Evolutionary conservation across 768 basidiomycete species (phyloP).

Genomic region (Phlebiopsis gigantea): DNA sequence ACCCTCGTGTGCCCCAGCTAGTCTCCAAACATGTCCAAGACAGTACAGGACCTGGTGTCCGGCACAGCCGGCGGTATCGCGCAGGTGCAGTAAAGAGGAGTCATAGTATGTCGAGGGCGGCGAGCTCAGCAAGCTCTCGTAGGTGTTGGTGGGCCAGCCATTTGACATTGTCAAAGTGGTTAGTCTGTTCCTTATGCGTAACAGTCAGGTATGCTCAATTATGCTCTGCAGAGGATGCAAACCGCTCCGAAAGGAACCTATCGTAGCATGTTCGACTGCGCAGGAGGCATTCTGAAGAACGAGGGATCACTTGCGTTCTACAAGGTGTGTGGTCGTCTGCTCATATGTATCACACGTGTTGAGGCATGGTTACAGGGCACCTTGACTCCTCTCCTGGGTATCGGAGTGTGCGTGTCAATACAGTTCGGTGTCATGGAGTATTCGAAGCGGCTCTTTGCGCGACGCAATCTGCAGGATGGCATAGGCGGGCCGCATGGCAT

Average conservation of each 20-base stretch:
- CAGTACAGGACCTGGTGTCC: conserved; percentile 81
- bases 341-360: neutral
- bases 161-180: conserved; percentile 98
- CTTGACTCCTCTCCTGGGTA: conserved; percentile 82
- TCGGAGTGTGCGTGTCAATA: conserved; percentile 93
- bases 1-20: conserved; percentile 6
- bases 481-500: conserved; percentile 62
- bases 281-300: conserved; percentile 82
- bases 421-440: conserved; percentile 91
- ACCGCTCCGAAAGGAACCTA: conserved; percentile 89
- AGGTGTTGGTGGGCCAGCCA: conserved; percentile 90
- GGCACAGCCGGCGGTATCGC: conserved; percentile 90
- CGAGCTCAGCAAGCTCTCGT: conserved; percentile 5
- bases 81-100: conserved; percentile 45
- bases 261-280: conserved; percentile 82
- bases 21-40: conserved; percentile 40
- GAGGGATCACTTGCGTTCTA: conserved; percentile 94
- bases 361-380: conserved; percentile 57
- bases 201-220: neutral
- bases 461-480: conserved; percentile 53
- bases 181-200: conserved; percentile 27
- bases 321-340: conserved; percentile 63
- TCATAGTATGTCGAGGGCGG: neutral
- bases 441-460: conserved; percentile 73
- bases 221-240: conserved; percentile 73